Conservation (phyloP, 768 basidiomycete genomes). For the Naganishia vaughanmartiniae region DNA sequence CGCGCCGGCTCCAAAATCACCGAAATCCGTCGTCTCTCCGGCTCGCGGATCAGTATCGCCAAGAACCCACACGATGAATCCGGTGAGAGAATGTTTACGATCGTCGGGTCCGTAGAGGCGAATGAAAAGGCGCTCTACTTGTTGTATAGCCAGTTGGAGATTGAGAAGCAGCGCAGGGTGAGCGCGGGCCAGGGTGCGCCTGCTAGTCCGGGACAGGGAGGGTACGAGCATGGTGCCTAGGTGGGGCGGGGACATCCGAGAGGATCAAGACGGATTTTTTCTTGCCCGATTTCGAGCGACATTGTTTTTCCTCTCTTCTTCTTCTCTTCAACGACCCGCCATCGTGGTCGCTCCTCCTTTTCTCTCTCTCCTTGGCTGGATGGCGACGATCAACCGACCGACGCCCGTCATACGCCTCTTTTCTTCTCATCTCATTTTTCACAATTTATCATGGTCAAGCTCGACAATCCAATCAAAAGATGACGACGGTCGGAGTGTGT, state of each 20-base stretch:
- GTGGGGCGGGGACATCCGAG: no score
- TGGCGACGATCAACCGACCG: background rate
- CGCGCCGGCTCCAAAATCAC: slow-evolving; percentile 97
- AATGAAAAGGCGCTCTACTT: slow-evolving; percentile 98
- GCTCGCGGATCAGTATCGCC: slow-evolving; percentile 96
- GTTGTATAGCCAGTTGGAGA: slow-evolving; percentile 93
- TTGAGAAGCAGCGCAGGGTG: slow-evolving; percentile 55
- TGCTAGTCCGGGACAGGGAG: slow-evolving; percentile 8
- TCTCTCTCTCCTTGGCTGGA: background rate
- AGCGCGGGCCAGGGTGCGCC: slow-evolving; percentile 9
- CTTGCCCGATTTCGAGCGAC: background rate
- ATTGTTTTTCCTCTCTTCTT: background rate
- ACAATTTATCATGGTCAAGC: no score
- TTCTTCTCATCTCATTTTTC: no score
- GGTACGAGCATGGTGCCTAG: slow-evolving; percentile 8
- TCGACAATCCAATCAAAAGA: no score
- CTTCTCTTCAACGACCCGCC: background rate
- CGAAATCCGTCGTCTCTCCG: slow-evolving; percentile 95
- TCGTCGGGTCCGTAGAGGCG: slow-evolving; percentile 89
- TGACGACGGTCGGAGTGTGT: no score
- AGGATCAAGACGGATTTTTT: background rate
- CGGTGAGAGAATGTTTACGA: slow-evolving; percentile 98
- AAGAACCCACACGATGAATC: slow-evolving; percentile 99
- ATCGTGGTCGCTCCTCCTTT: background rate
- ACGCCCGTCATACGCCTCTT: no score